These are phyloP conservation scores for Neocucurbitaria cava DNA, from an alignment of 2,329 filamentous ascomycete genomes.

Conservation along the genomic window DNA sequence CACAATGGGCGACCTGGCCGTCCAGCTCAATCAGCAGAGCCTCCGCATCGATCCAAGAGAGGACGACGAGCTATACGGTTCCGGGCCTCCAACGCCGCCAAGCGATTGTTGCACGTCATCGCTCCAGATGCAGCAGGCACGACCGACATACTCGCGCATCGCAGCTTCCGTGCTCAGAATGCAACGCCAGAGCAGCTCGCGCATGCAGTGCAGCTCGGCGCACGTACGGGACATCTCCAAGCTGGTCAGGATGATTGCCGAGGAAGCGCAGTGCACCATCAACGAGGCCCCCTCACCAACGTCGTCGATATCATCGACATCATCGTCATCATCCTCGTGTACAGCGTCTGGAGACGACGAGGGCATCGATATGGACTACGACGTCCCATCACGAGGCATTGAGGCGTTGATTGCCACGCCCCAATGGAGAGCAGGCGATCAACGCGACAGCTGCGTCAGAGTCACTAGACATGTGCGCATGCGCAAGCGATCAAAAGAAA, in stretches of 20 bases:
- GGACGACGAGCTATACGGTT: conserved; percentile 12
- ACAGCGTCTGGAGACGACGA: conserved; percentile 37
- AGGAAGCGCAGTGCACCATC: conserved; percentile 52
- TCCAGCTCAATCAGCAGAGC: conserved; percentile 42
- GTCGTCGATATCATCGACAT: conserved; percentile 11
- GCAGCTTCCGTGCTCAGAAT: conserved; percentile 48
- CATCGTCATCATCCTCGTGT: conserved; percentile 8
- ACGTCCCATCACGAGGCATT: conserved; percentile 17
- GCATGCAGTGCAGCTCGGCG: conserved; percentile 49
- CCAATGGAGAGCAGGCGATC: conserved; percentile 35
- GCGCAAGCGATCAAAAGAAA: conserved; percentile 35
- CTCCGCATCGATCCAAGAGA: conserved; percentile 36
- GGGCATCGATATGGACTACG: conserved; percentile 42
- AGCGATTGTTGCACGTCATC: conserved; percentile 29
- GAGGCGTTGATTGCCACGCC: conserved; percentile 27
- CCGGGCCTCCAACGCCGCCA: conserved; percentile 35
- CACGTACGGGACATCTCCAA: conserved; percentile 51
- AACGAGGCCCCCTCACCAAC: conserved; percentile 24
- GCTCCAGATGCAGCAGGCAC: conserved; percentile 14
- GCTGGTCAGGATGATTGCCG: conserved; percentile 53
- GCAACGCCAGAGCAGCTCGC: conserved; percentile 51
- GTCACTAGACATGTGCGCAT: conserved; percentile 43
- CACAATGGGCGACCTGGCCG: conserved; percentile 46
- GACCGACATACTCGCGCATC: conserved; percentile 38
- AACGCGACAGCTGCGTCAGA: conserved; percentile 28